Evolutionary conservation across 306 rosid species (phyloP), one percentile per base, ranked within the genome.

Genomic region (Arachis hypogaea): DNA sequence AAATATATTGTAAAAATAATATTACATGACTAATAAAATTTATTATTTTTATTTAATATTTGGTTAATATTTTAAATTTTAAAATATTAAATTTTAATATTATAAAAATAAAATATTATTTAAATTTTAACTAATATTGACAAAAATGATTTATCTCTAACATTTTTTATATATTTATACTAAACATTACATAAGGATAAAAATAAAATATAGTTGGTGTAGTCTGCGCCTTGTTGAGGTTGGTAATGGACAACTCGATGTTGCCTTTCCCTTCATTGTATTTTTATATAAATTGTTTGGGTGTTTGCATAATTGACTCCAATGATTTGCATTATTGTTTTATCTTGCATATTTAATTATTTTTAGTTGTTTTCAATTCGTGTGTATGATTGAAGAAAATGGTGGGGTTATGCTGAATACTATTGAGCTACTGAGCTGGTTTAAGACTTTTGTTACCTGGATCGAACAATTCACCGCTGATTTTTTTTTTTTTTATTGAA

Each of bases 341-440:
- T 6, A 62, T 12, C 28, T 14, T 68, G 49, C 9, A 68, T 75
- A 59, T 8, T 33, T 36, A 38, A n/a, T 44, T 63, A 28, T 44
- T 49, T 67, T 59, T 67, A 59, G 62, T 41, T 66, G 50, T 57
- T 72, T 41, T 11, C 30, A 36, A 36, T 22, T 30, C 7, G 10
- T 38, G 47, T 29, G 47, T 29, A 76, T 76, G 58, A 58, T 76
- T 58, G 41, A 50, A 41, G 5, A 72, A 66, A 78, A 61, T 72
- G 33, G 12, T 14, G 11, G 65, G 77, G 63, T 41, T 41, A 11
- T 43, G 72, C 55, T 49, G 64, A 36, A 59, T 56, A 9, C 22
- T n/a, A 63, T 45, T 80, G 84, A 75, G 84, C 84, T 75, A 63
- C 36, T 80, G 84, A 75, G 84, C 84, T 75, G 81, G 67, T 75